These are phyloP conservation scores for Yarrowia porcina DNA, from an alignment of 805 yeast genomes.

Conservation along the genomic window DNA sequence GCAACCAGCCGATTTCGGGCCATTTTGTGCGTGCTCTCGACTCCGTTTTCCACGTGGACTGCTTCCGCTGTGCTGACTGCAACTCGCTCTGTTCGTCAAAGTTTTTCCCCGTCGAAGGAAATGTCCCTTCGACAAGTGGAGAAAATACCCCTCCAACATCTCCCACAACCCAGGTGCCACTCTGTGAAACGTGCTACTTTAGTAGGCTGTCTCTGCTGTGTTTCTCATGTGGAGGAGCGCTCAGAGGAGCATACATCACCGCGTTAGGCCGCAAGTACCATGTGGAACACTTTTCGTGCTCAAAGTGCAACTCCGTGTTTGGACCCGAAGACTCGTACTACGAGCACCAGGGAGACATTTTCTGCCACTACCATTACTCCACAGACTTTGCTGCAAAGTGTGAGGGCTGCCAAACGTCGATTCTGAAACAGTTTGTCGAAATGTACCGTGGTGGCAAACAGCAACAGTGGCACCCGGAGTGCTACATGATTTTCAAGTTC, in stretches of 20 bases:
- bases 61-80: slow-evolving; percentile 86
- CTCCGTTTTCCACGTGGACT: slow-evolving; percentile 75
- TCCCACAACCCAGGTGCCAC: slow-evolving; percentile 47
- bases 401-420: slow-evolving; percentile 89
- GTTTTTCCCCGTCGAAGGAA: slow-evolving; percentile 74
- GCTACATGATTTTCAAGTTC: slow-evolving; percentile 94
- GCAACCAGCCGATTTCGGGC: slow-evolving; percentile 56
- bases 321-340: slow-evolving; percentile 89
- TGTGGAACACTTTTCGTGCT: slow-evolving; percentile 91
- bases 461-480: slow-evolving; percentile 99
- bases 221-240: slow-evolving; percentile 74
- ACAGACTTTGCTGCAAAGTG: slow-evolving; percentile 80
- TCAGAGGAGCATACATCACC: slow-evolving; percentile 89
- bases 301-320: slow-evolving; percentile 78
- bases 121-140: slow-evolving; percentile 27
- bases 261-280: slow-evolving; percentile 91
- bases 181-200: slow-evolving; percentile 93
- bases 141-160: slow-evolving; percentile 31
- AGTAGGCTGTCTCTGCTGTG: slow-evolving; percentile 82
- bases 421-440: slow-evolving; percentile 91
- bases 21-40: slow-evolving; percentile 84
- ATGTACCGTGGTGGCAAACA: slow-evolving; percentile 84
- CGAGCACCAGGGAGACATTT: slow-evolving; percentile 77
- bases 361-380: slow-evolving; percentile 92
- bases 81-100: slow-evolving; percentile 75